Conservation (phyloP, 2,329 filamentous ascomycete genomes). For the Stachybotrys echinatus region DNA sequence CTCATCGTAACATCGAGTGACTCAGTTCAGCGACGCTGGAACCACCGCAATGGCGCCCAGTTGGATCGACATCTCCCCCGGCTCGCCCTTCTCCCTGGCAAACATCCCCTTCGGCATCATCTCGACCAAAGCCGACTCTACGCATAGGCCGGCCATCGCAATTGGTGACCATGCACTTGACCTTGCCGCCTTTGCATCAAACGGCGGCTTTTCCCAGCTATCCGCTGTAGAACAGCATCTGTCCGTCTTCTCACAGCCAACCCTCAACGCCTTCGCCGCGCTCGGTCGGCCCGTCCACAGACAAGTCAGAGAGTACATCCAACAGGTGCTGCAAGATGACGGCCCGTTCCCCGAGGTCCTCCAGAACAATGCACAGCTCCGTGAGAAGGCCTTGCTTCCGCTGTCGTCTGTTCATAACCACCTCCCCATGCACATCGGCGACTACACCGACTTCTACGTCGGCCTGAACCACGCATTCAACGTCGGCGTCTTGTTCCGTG, state of each 20-base stretch:
- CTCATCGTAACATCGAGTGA: too few species aligned
- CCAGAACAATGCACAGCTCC: slow-evolving; percentile 28
- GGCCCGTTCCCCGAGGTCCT: slow-evolving; percentile 31
- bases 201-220: slow-evolving; percentile 30
- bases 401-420: slow-evolving; percentile 55
- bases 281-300: slow-evolving; percentile 65
- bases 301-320: slow-evolving; percentile 66
- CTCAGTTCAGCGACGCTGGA: too few species aligned
- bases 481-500: slow-evolving; percentile 68
- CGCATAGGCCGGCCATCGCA: slow-evolving; percentile 61
- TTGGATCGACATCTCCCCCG: not conserved
- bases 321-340: slow-evolving; percentile 52
- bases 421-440: slow-evolving; percentile 70
- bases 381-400: slow-evolving; percentile 19
- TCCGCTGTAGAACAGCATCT: slow-evolving; percentile 17
- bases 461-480: slow-evolving; percentile 71
- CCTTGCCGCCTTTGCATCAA: slow-evolving; percentile 53
- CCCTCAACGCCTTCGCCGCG: slow-evolving; percentile 27
- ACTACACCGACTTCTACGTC: slow-evolving; percentile 83
- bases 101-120: slow-evolving; percentile 86
- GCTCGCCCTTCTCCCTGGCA: slow-evolving; percentile 58
- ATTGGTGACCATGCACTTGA: slow-evolving; percentile 71
- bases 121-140: slow-evolving; percentile 50
- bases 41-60: not conserved
- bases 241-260: slow-evolving; percentile 8